Conservation (phyloP, 1,284 basidiomycete genomes). For the Tilletia indica region DNA sequence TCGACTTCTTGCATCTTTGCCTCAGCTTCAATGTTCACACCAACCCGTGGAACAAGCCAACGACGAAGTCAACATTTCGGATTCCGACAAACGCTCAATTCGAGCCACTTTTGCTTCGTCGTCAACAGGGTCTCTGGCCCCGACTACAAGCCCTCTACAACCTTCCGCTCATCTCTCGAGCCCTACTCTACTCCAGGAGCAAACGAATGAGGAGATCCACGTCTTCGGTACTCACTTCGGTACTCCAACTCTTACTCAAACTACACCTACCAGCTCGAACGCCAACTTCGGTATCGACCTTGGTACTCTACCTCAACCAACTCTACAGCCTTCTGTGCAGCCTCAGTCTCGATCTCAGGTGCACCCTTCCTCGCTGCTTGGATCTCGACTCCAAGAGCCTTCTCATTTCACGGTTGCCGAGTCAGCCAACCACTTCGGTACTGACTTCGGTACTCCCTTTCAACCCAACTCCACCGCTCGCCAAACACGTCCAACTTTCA, state of each 20-base stretch:
- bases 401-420: too few species aligned
- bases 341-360: too few species aligned
- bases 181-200: background rate
- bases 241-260: background rate
- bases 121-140: background rate
- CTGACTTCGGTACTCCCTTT: too few species aligned
- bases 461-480: too few species aligned
- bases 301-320: background rate
- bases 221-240: conserved; percentile 16
- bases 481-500: too few species aligned
- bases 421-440: too few species aligned
- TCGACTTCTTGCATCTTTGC: background rate
- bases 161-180: background rate
- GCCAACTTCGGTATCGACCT: background rate
- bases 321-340: too few species aligned
- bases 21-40: background rate
- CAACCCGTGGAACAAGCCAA: background rate
- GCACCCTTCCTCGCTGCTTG: too few species aligned
- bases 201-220: background rate
- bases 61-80: background rate
- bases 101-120: background rate
- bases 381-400: too few species aligned
- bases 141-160: background rate
- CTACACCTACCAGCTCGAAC: background rate
- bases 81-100: background rate